These are phyloP conservation scores for Yamadazyma sp. DNA, from an alignment of 1,139 yeast genomes.

Conservation along the genomic window DNA sequence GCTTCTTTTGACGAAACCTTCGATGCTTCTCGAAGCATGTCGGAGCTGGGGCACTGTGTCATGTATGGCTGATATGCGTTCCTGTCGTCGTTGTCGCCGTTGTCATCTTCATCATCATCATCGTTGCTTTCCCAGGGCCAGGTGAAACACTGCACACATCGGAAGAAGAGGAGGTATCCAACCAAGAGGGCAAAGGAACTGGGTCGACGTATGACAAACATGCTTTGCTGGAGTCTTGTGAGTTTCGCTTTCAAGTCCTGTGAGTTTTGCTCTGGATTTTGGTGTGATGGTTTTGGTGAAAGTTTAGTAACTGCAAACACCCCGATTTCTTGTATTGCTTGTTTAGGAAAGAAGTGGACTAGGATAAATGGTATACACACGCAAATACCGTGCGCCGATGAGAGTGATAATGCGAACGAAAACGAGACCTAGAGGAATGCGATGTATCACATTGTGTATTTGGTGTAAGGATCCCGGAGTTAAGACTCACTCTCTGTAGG, in stretches of 20 bases:
- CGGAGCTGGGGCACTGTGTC: slow-evolving; percentile 26
- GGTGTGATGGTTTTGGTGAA: too few species aligned
- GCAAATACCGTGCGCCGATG: too few species aligned
- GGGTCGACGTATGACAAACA: too few species aligned
- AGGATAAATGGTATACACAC: too few species aligned
- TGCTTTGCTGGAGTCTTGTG: not conserved
- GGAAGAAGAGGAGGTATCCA: not conserved
- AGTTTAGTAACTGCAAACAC: not conserved
- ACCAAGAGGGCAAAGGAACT: not conserved
- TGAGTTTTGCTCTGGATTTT: too few species aligned
- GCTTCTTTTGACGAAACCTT: slow-evolving; percentile 25
- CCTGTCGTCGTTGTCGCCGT: slow-evolving; percentile 9
- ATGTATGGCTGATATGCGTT: slow-evolving; percentile 30
- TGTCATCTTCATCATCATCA: slow-evolving; percentile 4
- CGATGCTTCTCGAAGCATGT: slow-evolving; percentile 29
- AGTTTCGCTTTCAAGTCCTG: too few species aligned
- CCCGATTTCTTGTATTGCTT: not conserved
- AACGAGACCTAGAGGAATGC: too few species aligned
- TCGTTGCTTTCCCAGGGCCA: slow-evolving; percentile 19
- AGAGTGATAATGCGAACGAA: too few species aligned
- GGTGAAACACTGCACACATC: slow-evolving; percentile 8
- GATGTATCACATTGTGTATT: too few species aligned
- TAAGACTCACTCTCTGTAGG: slow-evolving; percentile 18
- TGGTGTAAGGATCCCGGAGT: too few species aligned
- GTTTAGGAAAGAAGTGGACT: slow-evolving; percentile 1